phyloP scores from a whole-genome alignment of 495 filamentous ascomycete species.

The Clavariopsis aquatica region DNA sequence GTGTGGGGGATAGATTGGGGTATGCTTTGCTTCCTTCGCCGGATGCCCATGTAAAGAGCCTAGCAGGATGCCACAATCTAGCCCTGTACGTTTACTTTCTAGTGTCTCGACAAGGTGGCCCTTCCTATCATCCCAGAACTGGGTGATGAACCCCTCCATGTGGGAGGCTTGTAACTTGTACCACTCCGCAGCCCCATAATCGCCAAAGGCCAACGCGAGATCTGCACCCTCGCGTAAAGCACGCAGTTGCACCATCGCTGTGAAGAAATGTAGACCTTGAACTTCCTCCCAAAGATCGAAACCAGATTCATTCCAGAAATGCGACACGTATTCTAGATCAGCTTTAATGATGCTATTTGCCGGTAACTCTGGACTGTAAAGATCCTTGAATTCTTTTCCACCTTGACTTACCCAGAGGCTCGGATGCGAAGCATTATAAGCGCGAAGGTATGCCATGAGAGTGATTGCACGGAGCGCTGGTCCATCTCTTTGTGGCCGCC shows the following conservation, averaged over 20 bases:
- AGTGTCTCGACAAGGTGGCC: conserved; percentile 45
- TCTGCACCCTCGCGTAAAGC: conserved; percentile 45
- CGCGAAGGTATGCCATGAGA: conserved; percentile 49
- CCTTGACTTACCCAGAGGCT: conserved; percentile 38
- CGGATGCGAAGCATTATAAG: conserved; percentile 45
- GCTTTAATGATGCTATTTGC: conserved; percentile 41
- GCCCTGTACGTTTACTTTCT: conserved; percentile 40
- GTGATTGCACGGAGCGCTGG: conserved; percentile 56
- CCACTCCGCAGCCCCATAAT: conserved; percentile 45
- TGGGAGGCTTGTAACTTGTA: conserved; percentile 42
- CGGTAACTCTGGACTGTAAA: conserved; percentile 42
- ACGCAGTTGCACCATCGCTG: conserved; percentile 56
- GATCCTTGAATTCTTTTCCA: conserved; percentile 39
- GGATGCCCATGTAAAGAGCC: conserved; percentile 44
- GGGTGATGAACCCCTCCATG: conserved; percentile 38
- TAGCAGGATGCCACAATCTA: conserved; percentile 48
- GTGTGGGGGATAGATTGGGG: conserved; percentile 41
- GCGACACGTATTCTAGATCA: conserved; percentile 49
- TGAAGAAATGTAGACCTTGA: conserved; percentile 62
- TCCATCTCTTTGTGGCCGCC: conserved; percentile 64
- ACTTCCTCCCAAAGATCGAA: conserved; percentile 60
- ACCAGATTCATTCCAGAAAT: conserved; percentile 51
- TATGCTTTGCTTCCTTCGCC: conserved; percentile 1
- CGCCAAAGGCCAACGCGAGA: conserved; percentile 41
- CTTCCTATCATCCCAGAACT: conserved; percentile 44